These are phyloP conservation scores for Phytophthora cajani DNA, from an alignment of 352 stramenopile genomes.

Conservation along the genomic window DNA sequence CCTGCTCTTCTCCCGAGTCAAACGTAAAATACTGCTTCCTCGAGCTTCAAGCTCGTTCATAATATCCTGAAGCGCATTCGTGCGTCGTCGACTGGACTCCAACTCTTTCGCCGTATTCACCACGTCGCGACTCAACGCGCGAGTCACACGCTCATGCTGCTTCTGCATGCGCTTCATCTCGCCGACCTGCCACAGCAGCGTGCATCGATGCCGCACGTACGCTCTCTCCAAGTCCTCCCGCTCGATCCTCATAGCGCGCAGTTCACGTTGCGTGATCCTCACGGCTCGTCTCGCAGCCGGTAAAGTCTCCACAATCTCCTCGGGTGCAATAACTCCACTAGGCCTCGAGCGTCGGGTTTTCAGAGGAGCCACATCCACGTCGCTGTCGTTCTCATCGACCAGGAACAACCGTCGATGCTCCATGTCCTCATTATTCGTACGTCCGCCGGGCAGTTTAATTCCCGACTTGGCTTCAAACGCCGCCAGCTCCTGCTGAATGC, in stretches of 20 bases:
- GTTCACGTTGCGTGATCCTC: conserved; percentile 77
- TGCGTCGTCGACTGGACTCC: conserved; percentile 73
- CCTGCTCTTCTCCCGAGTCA: conserved; percentile 72
- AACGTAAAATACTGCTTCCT: conserved; percentile 55
- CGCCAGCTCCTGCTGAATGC: conserved; percentile 55
- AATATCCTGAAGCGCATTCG: conserved; percentile 78
- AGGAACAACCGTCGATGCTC: conserved; percentile 34
- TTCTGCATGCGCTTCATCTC: conserved; percentile 80
- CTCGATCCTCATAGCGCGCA: conserved; percentile 71
- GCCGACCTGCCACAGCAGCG: conserved; percentile 65
- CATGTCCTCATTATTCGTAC: conserved; percentile 26
- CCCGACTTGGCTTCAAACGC: conserved; percentile 51
- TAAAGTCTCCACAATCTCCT: conserved; percentile 79
- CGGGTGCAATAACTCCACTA: conserved; percentile 62
- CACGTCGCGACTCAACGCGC: conserved; percentile 50
- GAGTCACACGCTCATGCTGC: conserved; percentile 69
- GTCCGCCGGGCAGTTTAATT: conserved; percentile 23
- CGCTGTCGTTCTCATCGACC: conserved; percentile 34
- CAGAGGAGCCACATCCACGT: conserved; percentile 37
- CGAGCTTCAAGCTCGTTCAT: conserved; percentile 79
- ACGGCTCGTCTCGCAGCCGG: conserved; percentile 70
- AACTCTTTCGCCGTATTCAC: conserved; percentile 60
- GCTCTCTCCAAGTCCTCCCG: conserved; percentile 78
- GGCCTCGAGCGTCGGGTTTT: conserved; percentile 51
- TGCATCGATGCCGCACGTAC: conserved; percentile 73